These are phyloP conservation scores for Tremella mesenterica DNA, from an alignment of 768 basidiomycete genomes.

Conservation along the genomic window DNA sequence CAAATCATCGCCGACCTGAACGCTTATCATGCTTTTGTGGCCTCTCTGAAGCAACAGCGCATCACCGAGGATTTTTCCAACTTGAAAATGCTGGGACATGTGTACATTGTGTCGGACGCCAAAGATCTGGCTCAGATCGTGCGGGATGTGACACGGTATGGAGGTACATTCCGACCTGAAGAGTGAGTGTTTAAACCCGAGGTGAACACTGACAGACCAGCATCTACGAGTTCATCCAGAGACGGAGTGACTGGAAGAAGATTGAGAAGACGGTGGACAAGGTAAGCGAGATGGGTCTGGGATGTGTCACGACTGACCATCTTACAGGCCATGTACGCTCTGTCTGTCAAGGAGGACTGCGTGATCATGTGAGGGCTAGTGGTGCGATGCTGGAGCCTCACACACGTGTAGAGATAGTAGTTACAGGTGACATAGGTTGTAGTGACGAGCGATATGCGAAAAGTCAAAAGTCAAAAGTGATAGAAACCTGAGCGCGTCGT, in stretches of 20 bases:
- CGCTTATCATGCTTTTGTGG: slow-evolving; percentile 79
- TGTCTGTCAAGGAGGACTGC: slow-evolving; percentile 75
- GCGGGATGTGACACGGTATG: slow-evolving; percentile 87
- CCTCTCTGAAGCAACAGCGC: slow-evolving; percentile 73
- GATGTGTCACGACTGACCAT: slow-evolving; percentile 6
- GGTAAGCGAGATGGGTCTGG: slow-evolving; percentile 22
- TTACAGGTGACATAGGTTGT: no score
- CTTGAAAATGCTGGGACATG: slow-evolving; percentile 94
- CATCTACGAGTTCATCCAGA: slow-evolving; percentile 89
- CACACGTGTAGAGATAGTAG: no score
- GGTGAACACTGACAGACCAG: slow-evolving; percentile 51
- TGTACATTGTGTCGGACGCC: slow-evolving; percentile 89
- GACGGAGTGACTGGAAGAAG: slow-evolving; percentile 95
- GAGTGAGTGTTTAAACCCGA: slow-evolving; percentile 47
- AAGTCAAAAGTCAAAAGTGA: no score
- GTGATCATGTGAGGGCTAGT: slow-evolving; percentile 46
- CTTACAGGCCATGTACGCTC: slow-evolving; percentile 43
- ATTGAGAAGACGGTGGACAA: slow-evolving; percentile 80
- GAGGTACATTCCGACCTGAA: slow-evolving; percentile 89
- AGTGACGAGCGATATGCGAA: no score
- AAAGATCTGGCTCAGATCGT: slow-evolving; percentile 95
- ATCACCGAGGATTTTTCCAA: slow-evolving; percentile 84
- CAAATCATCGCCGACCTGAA: slow-evolving; percentile 95
- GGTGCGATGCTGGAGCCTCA: no score
- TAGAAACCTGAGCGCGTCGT: no score